Evolutionary conservation across 768 basidiomycete species (phyloP).

Genomic region (Agaricus subrufescens): DNA sequence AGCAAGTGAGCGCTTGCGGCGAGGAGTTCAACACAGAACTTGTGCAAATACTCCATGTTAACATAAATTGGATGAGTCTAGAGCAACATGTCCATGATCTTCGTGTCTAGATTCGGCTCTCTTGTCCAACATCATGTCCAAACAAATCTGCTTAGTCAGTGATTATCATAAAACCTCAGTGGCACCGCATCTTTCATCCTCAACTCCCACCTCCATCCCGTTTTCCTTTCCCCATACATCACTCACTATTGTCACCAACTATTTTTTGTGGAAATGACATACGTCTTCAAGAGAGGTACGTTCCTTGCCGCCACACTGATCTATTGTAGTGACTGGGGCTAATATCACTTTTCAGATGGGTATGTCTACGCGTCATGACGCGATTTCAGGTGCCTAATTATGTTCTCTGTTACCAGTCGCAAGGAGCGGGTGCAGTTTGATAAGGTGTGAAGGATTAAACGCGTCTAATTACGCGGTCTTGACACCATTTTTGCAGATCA

Average conservation of each 20-base stretch:
- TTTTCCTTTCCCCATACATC: not conserved
- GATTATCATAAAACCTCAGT: slow-evolving; percentile 12
- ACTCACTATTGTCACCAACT: not conserved
- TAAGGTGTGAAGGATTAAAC: slow-evolving; percentile 50
- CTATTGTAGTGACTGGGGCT: too few relatives aligned
- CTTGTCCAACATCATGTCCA: slow-evolving; percentile 4
- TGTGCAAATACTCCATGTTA: not conserved
- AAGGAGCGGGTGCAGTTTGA: slow-evolving; percentile 94
- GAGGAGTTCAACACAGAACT: not conserved
- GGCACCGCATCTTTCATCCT: not conserved
- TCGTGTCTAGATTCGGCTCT: not conserved
- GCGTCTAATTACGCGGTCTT: slow-evolving; percentile 14
- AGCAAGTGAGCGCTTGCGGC: not conserved
- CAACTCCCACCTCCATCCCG: not conserved
- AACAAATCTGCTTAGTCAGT: slow-evolving; percentile 11
- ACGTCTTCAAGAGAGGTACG: slow-evolving; percentile 36
- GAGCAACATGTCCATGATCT: not conserved
- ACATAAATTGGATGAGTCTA: not conserved
- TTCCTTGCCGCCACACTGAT: not conserved
- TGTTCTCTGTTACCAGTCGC: slow-evolving; percentile 41
- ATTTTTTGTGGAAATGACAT: slow-evolving; percentile 11
- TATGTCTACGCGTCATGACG: slow-evolving; percentile 37
- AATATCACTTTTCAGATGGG: slow-evolving; percentile 32
- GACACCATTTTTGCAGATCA: slow-evolving; percentile 52
- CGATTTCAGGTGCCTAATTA: slow-evolving; percentile 20